Evolutionary conservation across 805 yeast genomes (phyloP).

Genomic region (Candida chilensis): DNA sequence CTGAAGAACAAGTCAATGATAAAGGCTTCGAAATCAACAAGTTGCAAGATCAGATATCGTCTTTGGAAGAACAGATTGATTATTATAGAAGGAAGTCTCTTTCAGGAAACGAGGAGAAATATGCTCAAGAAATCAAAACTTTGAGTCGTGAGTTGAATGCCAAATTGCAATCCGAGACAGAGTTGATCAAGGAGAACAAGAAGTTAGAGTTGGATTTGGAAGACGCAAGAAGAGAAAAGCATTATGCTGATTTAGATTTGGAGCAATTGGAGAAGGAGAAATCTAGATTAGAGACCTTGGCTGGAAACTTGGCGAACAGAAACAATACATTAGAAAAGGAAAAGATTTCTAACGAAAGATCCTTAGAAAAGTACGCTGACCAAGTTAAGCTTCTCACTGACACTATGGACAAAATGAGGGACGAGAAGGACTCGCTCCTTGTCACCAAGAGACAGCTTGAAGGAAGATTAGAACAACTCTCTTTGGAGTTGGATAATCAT

Average conservation of each 20-base stretch:
- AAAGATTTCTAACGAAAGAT: constrained; percentile 18
- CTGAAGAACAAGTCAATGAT: constrained; percentile 50
- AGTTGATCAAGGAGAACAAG: constrained; percentile 53
- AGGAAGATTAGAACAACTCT: constrained; percentile 13
- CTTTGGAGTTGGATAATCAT: too few species aligned
- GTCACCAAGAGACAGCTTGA: constrained; percentile 33
- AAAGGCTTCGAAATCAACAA: constrained; percentile 46
- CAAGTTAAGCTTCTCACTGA: constrained; percentile 52
- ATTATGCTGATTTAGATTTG: constrained; percentile 16
- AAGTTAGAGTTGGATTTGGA: constrained; percentile 53
- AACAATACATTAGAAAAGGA: constrained; percentile 22
- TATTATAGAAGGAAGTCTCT: constrained; percentile 39
- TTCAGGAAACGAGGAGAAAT: constrained; percentile 32
- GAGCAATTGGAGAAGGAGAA: constrained; percentile 31
- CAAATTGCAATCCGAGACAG: constrained; percentile 57
- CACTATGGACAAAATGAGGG: constrained; percentile 49
- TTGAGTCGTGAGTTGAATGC: constrained; percentile 44
- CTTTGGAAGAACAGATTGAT: constrained; percentile 46
- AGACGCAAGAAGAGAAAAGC: constrained; percentile 18
- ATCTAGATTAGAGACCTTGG: constrained; percentile 21
- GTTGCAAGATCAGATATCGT: constrained; percentile 33
- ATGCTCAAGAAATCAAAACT: constrained; percentile 41
- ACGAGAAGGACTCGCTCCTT: constrained; percentile 54
- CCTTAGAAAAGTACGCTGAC: constrained; percentile 19
- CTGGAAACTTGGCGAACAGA: constrained; percentile 16